Base-by-base conservation (phyloP, 2,329 filamentous ascomycete species). In the Cercospora berteroae region DNA sequence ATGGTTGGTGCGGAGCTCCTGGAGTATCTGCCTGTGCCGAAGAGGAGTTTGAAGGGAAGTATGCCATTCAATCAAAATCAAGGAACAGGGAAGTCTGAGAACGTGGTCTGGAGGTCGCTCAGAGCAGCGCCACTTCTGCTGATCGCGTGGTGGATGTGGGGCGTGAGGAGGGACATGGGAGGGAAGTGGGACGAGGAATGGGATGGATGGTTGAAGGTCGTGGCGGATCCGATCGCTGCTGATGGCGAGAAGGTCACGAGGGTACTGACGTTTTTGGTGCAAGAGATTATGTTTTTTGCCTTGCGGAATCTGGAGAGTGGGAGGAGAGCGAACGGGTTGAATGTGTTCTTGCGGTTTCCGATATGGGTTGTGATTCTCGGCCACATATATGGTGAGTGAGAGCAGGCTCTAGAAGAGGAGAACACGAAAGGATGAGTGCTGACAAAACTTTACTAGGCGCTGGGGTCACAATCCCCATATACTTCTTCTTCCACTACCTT, bases 401-500 rank as follows among this genome's bases (percentile, higher is more conserved):
- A 29, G 52, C 13, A 29, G 27, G 29, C 23, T 52, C 27, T 20
- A n/a, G 13, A 3, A 50, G 44, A 23, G 44, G 20, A 2, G 2
- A 48, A 48, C 7, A 48, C 36, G 3, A 42, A n/a, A 3, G 36
- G 36, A 42, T 6, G 44, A 50, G 44, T 50, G 44, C 60, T 52
- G n/a, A 61, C 60, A n/a, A 10, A 10, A 4, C 1, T 50, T 20
- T 18, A 18, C 44, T 18, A 62, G 60, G 60, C 18, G 69, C 78
- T 13, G 79, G 75, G 9, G 68, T 77, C 31, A 62, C 78, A 1
- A 75, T 74, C 1, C 78, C 79, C 4, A 58, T 80, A 20, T 81
- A 78, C 72, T 80, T 74, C 68, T 80, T 79, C 68, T 68, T 80
- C 39, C 77, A 80, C 63, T 80, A 79, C 60, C 64, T 79, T 5